Conservation (phyloP, 345 rosid species). For the Sisymbrium irio region DNA sequence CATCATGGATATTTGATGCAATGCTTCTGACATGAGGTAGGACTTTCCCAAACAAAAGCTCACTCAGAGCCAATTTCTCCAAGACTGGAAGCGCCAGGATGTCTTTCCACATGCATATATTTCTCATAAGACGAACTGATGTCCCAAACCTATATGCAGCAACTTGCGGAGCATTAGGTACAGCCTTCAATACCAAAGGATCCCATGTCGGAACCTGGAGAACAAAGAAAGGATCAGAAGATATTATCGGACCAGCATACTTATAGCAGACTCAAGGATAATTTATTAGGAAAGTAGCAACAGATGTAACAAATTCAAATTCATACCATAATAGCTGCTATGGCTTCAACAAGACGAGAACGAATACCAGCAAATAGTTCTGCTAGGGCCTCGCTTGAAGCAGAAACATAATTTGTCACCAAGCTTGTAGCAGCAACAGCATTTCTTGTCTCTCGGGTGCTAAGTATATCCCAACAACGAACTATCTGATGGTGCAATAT, state of each 20-base stretch:
- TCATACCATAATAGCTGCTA: conserved; percentile 53
- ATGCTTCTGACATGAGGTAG: conserved; percentile 85
- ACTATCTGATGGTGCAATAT: conserved; percentile 77
- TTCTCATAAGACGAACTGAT: conserved; percentile 82
- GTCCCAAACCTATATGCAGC: conserved; percentile 87
- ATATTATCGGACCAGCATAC: conserved; percentile 7
- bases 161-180: conserved; percentile 75
- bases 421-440: conserved; percentile 84
- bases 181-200: conserved; percentile 74
- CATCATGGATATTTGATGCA: conserved; percentile 75
- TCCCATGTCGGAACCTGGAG: conserved; percentile 87
- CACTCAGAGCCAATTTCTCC: conserved; percentile 81
- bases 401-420: conserved; percentile 71
- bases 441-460: conserved; percentile 67
- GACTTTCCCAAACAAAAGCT: conserved; percentile 72
- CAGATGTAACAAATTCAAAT: conserved; percentile 21
- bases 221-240: conserved; percentile 19
- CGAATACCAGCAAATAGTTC: conserved; percentile 58
- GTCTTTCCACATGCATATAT: conserved; percentile 90
- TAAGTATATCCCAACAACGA: conserved; percentile 89
- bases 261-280: background rate
- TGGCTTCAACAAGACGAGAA: conserved; percentile 75
- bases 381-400: conserved; percentile 68
- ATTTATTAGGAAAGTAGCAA: background rate
- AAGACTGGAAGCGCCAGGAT: conserved; percentile 72